Evolutionary conservation across 2,329 filamentous ascomycete species (phyloP).

Genomic region (Paecilomyces formosus): DNA sequence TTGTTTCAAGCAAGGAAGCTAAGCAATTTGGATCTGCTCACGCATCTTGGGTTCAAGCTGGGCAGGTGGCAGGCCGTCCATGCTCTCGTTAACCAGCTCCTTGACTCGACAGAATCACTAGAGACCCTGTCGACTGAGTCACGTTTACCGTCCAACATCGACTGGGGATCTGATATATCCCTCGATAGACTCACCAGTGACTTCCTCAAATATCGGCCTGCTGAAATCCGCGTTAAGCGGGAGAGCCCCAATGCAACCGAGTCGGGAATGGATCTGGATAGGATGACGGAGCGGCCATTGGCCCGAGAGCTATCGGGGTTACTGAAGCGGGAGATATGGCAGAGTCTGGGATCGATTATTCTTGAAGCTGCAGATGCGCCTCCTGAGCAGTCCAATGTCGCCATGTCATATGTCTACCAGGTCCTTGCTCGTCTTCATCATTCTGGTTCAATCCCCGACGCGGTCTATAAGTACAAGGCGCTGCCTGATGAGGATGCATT

Average conservation of each 20-base stretch:
- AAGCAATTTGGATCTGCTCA: conserved; percentile 28
- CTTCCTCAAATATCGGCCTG: not conserved
- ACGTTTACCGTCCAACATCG: conserved; percentile 19
- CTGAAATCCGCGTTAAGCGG: not conserved
- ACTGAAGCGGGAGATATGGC: conserved; percentile 31
- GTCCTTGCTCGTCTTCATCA: conserved; percentile 40
- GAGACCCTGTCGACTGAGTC: conserved; percentile 9
- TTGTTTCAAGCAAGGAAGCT: conserved; percentile 21
- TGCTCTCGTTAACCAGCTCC: conserved; percentile 28
- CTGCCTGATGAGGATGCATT: conserved; percentile 19
- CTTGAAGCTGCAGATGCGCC: conserved; percentile 32
- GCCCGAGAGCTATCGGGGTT: conserved; percentile 13
- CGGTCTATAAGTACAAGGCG: conserved; percentile 33
- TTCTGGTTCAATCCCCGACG: conserved; percentile 33
- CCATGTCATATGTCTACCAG: conserved; percentile 39
- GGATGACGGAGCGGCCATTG: conserved; percentile 17
- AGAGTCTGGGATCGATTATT: conserved; percentile 32
- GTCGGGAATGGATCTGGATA: conserved; percentile 9
- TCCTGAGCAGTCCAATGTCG: conserved; percentile 23
- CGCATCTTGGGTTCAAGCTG: conserved; percentile 30
- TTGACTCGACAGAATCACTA: conserved; percentile 28
- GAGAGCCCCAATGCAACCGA: not conserved
- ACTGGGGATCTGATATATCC: conserved; percentile 17
- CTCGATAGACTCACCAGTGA: conserved; percentile 23
- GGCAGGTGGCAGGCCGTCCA: conserved; percentile 35